phyloP scores from a whole-genome alignment of 352 stramenopile species.

The Globisporangium viniferum region DNA sequence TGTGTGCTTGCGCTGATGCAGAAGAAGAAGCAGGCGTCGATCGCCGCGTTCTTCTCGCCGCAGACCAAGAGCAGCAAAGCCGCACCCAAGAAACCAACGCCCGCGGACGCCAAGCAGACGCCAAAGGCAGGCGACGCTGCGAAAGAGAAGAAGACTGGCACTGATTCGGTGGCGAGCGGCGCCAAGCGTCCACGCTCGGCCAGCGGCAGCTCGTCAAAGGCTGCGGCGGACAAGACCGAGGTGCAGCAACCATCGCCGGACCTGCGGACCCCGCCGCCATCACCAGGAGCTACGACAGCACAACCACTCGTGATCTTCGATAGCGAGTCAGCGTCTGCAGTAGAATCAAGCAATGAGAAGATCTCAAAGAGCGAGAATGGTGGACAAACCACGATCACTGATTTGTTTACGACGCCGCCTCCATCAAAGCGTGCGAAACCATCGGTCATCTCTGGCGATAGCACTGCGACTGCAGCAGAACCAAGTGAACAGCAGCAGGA shows the following conservation, averaged over 20 bases:
- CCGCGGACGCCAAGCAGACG: background rate
- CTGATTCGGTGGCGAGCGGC: background rate
- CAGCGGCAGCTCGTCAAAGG: background rate
- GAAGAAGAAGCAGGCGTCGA: slow-evolving; percentile 74
- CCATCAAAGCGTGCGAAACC: slow-evolving; percentile 13
- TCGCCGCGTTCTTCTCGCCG: slow-evolving; percentile 80
- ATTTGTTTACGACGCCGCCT: slow-evolving; percentile 19
- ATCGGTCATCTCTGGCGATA: background rate
- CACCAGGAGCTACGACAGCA: background rate
- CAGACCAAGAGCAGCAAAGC: slow-evolving; percentile 25
- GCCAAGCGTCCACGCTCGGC: slow-evolving; percentile 11
- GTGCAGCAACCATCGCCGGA: background rate
- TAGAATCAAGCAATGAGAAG: background rate
- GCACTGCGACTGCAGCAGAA: background rate
- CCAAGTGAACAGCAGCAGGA: background rate
- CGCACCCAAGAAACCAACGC: slow-evolving; percentile 6
- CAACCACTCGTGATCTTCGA: background rate
- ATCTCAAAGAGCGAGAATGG: background rate
- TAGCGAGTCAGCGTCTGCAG: background rate
- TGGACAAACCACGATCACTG: background rate
- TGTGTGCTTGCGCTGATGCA: slow-evolving; percentile 8
- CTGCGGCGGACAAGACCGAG: background rate
- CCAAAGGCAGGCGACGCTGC: background rate
- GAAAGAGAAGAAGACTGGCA: slow-evolving; percentile 20
- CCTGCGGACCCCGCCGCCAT: background rate